Percentiles rank a stretch among this genome's conserved stretches.
phyloP scores from a whole-genome alignment of 2,329 filamentous ascomycete genomes.

The Fusarium papillatum region DNA sequence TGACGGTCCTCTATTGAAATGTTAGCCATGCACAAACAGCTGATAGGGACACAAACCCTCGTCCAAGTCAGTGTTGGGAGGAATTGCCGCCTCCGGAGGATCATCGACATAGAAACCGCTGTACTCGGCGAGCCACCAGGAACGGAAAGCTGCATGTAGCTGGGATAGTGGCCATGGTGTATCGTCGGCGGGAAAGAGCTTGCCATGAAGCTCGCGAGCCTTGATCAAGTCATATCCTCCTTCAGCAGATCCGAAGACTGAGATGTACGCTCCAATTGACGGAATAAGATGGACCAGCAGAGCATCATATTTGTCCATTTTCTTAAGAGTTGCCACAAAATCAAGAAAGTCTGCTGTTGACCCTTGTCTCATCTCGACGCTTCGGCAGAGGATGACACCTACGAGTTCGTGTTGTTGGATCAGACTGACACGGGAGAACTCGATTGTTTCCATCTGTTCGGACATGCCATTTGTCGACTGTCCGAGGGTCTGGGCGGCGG shows the following conservation, averaged over 20 bases:
- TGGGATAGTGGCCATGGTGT: constrained; percentile 80
- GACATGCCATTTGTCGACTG: constrained; percentile 65
- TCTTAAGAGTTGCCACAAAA: constrained; percentile 77
- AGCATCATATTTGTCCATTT: constrained; percentile 82
- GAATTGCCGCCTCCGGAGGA: constrained; percentile 68
- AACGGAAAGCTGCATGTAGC: constrained; percentile 82
- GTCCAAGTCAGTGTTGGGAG: constrained; percentile 73
- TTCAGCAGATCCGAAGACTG: constrained; percentile 83
- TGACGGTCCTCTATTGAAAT: constrained; percentile 72
- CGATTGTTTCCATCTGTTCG: constrained; percentile 82
- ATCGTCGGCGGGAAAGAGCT: constrained; percentile 77
- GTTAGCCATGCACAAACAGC: constrained; percentile 27
- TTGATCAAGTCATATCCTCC: constrained; percentile 76
- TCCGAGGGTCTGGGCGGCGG: constrained; percentile 82
- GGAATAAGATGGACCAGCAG: constrained; percentile 85
- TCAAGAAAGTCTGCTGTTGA: constrained; percentile 79
- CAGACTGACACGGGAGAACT: constrained; percentile 85
- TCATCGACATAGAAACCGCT: constrained; percentile 89
- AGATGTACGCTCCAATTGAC: constrained; percentile 81
- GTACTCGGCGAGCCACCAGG: constrained; percentile 95
- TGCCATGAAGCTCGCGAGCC: constrained; percentile 77
- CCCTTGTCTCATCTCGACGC: constrained; percentile 82
- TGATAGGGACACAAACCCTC: constrained; percentile 55
- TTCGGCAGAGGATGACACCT: constrained; percentile 82
- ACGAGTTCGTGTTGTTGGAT: constrained; percentile 92